Base-by-base conservation (phyloP, 2,329 filamentous ascomycete species). In the Davidsoniella virescens region DNA sequence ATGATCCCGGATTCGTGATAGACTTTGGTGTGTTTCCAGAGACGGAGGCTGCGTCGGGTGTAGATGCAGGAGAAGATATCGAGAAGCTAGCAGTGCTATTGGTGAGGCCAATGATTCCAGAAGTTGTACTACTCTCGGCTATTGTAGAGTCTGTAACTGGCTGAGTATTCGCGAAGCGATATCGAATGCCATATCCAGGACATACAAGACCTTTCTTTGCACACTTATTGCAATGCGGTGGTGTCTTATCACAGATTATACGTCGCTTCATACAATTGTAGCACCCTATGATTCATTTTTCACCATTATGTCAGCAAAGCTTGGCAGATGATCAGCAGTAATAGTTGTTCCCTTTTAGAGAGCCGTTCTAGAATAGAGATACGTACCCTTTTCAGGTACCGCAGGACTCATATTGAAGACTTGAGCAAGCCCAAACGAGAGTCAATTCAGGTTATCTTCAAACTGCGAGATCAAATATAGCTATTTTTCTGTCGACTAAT, bases 351-450 rank as follows among this genome's bases (percentile, higher is more conserved):
- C n/a, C 12, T 26, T 17, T 5, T 17, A 8, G 20, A 12, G 5
- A 16, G 4, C 7, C 23, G 4, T 12, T 5, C 14, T 16, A 48
- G 12, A 48, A 14, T 29, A 17, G 16, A 37, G 6, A 38, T 20
- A 38, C 40, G 20, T 29, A 50, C 39, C 48, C 37, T 39, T 44
- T 37, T 44, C 42, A 23, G 40, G 48, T 20, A 43, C 20, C 37
- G 45, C 16, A 16, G 43, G 43, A 36, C 43, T 45, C 43, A 45
- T 65, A 12, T 33, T 33, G 12, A 33, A 33, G 29, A 9, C 29
- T 3, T 33, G 4, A 33, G 10, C 29, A 33, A 33, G 29, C 12
- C 2, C 29, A 33, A 12, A 8, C 12, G 12, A 33, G 10, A 8
- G 8, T 33, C 29, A 9, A 33, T 7, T 12, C 10, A 33, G 12